Conservation (phyloP, 129 eudicot genomes). For the Kitagawia praeruptora region DNA sequence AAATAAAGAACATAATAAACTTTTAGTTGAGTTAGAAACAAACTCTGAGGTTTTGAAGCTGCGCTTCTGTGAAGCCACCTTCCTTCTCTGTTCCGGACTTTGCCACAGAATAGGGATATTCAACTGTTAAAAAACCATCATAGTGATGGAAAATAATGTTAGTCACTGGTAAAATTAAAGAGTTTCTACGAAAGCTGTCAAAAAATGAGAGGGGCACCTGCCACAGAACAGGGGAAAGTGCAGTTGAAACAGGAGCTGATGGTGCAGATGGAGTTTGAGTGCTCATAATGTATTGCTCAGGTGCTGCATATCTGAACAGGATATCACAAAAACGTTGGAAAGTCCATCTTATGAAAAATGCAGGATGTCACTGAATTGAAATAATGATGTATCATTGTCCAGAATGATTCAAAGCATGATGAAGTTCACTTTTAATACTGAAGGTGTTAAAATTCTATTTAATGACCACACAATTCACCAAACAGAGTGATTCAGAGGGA, state of each 20-base stretch:
- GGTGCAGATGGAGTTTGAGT: conserved; percentile 99
- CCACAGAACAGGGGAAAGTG: conserved; percentile 97
- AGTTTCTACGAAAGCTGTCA: background rate
- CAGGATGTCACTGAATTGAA: background rate
- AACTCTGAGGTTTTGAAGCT: conserved; percentile 76
- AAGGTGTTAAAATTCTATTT: background rate
- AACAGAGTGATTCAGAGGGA: too few relatives aligned
- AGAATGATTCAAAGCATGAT: background rate
- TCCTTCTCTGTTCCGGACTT: conserved; percentile 86
- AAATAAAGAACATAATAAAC: background rate
- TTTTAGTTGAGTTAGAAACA: conserved; percentile 9
- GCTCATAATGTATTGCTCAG: conserved; percentile 99
- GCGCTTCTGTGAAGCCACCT: conserved; percentile 99
- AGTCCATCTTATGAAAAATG: background rate
- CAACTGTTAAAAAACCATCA: conserved; percentile 42
- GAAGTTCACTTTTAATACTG: background rate
- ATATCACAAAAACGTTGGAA: background rate
- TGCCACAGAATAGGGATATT: conserved; percentile 98
- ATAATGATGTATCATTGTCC: background rate
- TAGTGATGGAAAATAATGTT: conserved; percentile 6
- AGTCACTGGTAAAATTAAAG: background rate
- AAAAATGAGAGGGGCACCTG: conserved; percentile 44
- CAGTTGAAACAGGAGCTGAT: conserved; percentile 91
- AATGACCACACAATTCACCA: background rate
- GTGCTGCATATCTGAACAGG: conserved; percentile 73